Evolutionary conservation across 2,329 filamentous ascomycete genomes (phyloP), one percentile per base, ranked within the genome.

Genomic region (Talaromyces verruculosus): DNA sequence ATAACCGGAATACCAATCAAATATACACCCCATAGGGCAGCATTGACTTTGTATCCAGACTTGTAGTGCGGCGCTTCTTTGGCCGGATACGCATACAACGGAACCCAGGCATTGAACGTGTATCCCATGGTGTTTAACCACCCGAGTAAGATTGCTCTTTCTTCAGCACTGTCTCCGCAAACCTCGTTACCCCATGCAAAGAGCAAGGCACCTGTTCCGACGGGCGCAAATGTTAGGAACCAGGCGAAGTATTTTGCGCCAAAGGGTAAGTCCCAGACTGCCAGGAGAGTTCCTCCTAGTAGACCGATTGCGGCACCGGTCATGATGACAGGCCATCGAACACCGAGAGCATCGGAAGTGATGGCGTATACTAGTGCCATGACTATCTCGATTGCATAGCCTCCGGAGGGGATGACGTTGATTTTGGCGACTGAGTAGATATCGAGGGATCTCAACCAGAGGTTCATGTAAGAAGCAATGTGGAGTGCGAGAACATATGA

Each of bases 31-130:
- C 65, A 67, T 5, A 67, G 25, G 5, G 65, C 65, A 35, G 65
- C 65, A 45, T 67, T 67, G 45, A 67, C 62, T 19, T 67, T 67
- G 65, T 67, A 67, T 2, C 65, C 65, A 25, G 39, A 61, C 57
- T 58, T 65, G 47, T 67, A 67, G 22, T 65, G n/a, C 3, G 65
- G 65, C 10, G 65, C 65, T n/a, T 67, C 43, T 0, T 41, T 30
- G 7, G 65, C 65, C 10, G 62, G 65, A 59, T 67, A 67, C 8
- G 62, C 65, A 57, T 67, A 67, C 25, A 67, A 47, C 6, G 63
- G 63, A 25, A 67, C 63, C 62, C 62, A 67, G 47, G 65, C 65
- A 59, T 65, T 61, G 25, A 67, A 67, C 3, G 45, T 41, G 30
- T 67, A 65, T 10, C 63, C 65, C 57, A 67, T 65, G 30, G 63